Evolutionary conservation across 441 rosid genomes (phyloP).

Genomic region (Brassica hybrid): DNA sequence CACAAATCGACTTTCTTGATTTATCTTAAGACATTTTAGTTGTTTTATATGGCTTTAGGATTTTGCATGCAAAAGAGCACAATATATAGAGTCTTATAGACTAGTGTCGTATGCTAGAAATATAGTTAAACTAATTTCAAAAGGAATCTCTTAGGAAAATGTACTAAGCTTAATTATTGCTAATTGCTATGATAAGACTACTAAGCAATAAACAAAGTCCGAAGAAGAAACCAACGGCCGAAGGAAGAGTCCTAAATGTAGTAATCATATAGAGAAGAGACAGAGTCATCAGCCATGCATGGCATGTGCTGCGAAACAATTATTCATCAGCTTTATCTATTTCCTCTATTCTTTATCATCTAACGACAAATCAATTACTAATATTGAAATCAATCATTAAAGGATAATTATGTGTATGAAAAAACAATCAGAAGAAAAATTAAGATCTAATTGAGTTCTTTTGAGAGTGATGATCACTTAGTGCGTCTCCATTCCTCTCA

Average conservation of each 20-base stretch:
- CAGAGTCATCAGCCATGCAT: constrained; percentile 16
- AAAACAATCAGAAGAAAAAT: background rate
- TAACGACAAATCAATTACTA: constrained; percentile 5
- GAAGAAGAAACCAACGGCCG: constrained; percentile 5
- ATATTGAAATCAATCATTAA: constrained; percentile 4
- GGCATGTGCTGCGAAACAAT: constrained; percentile 32
- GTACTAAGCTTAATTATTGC: background rate
- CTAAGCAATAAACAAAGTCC: background rate
- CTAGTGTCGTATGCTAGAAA: background rate
- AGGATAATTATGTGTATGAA: background rate
- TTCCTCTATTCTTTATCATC: constrained; percentile 1
- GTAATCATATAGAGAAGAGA: background rate
- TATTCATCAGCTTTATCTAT: background rate
- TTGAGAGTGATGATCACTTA: constrained; percentile 11
- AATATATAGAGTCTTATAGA: background rate
- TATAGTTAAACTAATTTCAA: background rate
- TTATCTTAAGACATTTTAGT: background rate
- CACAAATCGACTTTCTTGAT: background rate
- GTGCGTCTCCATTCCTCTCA: background rate
- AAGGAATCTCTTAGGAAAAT: background rate
- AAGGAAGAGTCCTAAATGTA: constrained; percentile 14
- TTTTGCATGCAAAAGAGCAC: background rate
- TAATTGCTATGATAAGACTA: background rate
- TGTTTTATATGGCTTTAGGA: background rate
- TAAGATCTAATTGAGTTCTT: constrained; percentile 23